phyloP scores from a whole-genome alignment of 1,284 basidiomycete species.

The Papiliotrema nemorosa region DNA sequence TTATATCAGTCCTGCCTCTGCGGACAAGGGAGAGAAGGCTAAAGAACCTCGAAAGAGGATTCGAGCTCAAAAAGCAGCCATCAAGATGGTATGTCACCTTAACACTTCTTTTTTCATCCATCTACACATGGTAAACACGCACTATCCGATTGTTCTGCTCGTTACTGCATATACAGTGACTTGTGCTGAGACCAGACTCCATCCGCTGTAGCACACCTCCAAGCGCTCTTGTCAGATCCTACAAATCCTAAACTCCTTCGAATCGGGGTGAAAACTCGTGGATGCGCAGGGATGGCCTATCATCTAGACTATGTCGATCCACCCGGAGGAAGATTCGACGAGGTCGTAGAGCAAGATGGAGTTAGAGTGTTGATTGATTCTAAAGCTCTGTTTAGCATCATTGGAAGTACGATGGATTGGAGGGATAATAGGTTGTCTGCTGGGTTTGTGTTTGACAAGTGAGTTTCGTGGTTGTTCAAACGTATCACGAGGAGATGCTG shows the following conservation, averaged over 20 bases:
- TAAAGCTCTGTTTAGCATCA: conserved; percentile 96
- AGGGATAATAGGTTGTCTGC: conserved; percentile 78
- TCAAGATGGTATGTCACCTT: conserved; percentile 65
- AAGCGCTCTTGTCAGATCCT: conserved; percentile 56
- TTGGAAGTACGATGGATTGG: conserved; percentile 99
- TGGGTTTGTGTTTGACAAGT: conserved; percentile 48
- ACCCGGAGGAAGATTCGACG: conserved; percentile 85
- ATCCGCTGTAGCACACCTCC: conserved; percentile 69
- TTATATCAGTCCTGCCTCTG: conserved; percentile 14
- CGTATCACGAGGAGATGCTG: neutral
- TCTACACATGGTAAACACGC: no score
- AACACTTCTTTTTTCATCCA: neutral
- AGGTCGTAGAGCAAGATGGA: conserved; percentile 93
- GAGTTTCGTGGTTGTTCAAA: conserved; percentile 9
- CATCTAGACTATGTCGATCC: conserved; percentile 94
- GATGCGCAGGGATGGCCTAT: conserved; percentile 97
- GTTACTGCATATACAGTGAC: no score
- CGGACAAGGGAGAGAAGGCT: conserved; percentile 2
- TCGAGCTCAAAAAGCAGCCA: conserved; percentile 73
- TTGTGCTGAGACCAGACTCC: conserved; percentile 83
- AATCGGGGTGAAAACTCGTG: conserved; percentile 94
- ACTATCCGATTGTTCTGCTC: no score
- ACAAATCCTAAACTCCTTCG: conserved; percentile 79
- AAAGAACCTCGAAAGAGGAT: conserved; percentile 41
- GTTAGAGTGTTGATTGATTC: conserved; percentile 93